A percentile compares a stretch with the other conserved stretches of the same genome.
Evolutionary conservation across 2,329 filamentous ascomycete genomes (phyloP).

Genomic region (Colletotrichum chrysophilum): DNA sequence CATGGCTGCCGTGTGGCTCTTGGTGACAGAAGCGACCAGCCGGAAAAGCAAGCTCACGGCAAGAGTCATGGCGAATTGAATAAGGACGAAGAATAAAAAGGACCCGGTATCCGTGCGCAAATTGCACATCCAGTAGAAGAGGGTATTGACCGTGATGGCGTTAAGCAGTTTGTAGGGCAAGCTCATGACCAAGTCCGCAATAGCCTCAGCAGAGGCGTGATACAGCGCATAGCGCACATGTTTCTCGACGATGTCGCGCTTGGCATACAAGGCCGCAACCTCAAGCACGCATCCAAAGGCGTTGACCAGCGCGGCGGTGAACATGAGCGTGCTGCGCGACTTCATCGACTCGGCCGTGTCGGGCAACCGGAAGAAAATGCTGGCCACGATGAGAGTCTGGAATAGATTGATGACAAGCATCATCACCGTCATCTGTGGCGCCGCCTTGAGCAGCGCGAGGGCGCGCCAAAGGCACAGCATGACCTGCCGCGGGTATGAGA

Average conservation of each 20-base stretch:
- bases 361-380: constrained; percentile 69
- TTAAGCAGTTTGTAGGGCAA: constrained; percentile 54
- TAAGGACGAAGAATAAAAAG: constrained; percentile 70
- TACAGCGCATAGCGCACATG: constrained; percentile 37
- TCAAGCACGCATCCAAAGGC: constrained; percentile 47
- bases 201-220: constrained; percentile 34
- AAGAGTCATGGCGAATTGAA: constrained; percentile 64
- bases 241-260: constrained; percentile 34
- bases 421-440: constrained; percentile 23
- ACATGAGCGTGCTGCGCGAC: constrained; percentile 35
- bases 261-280: constrained; percentile 33
- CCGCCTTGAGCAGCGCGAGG: constrained; percentile 19
- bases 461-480: constrained; percentile 25
- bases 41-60: constrained; percentile 69
- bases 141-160: constrained; percentile 55
- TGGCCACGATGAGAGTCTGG: constrained; percentile 69
- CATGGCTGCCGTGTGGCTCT: constrained; percentile 35
- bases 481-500: constrained; percentile 26
- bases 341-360: constrained; percentile 64
- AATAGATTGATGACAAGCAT: constrained; percentile 44
- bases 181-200: constrained; percentile 44
- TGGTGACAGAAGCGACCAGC: constrained; percentile 68
- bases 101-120: constrained; percentile 30
- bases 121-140: constrained; percentile 37
- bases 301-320: constrained; percentile 43